Conservation (phyloP, 305 asterid genomes). For the Ajuga reptans region DNA sequence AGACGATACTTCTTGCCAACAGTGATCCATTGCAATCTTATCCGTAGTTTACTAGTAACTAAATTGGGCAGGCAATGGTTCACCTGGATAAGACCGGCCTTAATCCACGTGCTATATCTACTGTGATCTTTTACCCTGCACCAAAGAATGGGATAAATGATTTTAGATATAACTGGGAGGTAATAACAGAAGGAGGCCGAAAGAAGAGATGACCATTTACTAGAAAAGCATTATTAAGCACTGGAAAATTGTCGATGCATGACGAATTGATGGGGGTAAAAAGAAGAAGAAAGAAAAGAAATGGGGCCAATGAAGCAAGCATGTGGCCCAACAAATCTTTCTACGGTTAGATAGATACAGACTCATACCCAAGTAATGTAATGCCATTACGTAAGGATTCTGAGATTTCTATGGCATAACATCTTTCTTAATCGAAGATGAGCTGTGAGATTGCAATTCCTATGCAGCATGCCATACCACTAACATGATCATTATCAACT, state of each 20-base stretch:
- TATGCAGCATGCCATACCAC: neutral
- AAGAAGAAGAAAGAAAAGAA: neutral
- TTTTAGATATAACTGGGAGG: neutral
- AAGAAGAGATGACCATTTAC: neutral
- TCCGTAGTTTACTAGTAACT: neutral
- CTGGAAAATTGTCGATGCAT: neutral
- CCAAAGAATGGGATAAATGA: neutral
- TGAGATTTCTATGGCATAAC: neutral
- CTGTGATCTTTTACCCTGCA: slow-evolving; percentile 63
- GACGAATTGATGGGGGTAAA: neutral
- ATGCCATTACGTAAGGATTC: neutral
- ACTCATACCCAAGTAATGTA: too few relatives aligned
- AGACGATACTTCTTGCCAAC: neutral
- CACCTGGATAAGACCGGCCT: slow-evolving; percentile 38
- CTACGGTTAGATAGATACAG: too few relatives aligned
- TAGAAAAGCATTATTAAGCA: neutral
- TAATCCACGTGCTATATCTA: slow-evolving; percentile 47
- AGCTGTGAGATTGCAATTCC: neutral
- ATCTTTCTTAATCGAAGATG: neutral
- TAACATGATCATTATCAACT: neutral
- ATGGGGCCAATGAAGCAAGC: neutral
- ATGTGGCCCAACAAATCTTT: neutral
- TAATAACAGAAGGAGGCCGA: neutral
- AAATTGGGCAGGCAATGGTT: neutral
- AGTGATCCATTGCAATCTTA: neutral